Evolutionary conservation across 1,284 basidiomycete species (phyloP), one percentile per base, ranked within the genome.

Genomic region (Papiliotrema nemorosa): DNA sequence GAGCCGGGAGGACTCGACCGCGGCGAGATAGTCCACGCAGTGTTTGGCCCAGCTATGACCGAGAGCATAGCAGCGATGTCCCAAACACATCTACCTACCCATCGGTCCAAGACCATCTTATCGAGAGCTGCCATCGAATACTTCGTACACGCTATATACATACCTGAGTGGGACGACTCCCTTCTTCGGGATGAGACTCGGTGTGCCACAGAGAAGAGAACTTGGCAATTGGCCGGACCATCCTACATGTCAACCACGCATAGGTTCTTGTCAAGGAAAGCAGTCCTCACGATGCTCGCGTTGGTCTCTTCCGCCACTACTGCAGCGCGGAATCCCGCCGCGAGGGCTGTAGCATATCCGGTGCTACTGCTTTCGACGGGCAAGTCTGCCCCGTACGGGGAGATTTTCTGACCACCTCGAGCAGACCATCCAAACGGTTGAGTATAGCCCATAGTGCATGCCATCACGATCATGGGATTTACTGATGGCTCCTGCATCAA

Each of bases 61-160:
- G 65, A 59, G 20, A 68, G 53, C 1, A 64, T 25, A 5, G 59
- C 24, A 2, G 63, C 59, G 29, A 55, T 34, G 36, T 69, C 66
- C 29, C 59, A 60, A 0, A 58, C 49, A 6, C n/a, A n/a, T n/a
- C n/a, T 57, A 54, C 29, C 59, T 59, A 24, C 58, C 58, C 50
- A 70, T 63, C 2, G 66, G 64, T 14, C 67, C 66, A n/a, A 54
- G 40, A 3, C 52, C 45, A 34, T 68, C 67, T 34, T 50, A 54
- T 44, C 34, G 52, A 40, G 18, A 20, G 20, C 58, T 59, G 33
- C 9, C 4, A 13, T 38, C 34, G 25, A 24, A 9, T 9, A 34
- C 14, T 27, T 26, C 44, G 31, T 42, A 20, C 31, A 36, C 21
- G 5, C 3, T 21, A 9, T 26, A 18, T 9, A 34, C 54, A 25